Conservation (phyloP, 371 early-diverging fungal species). For the Capillidium heterosporum region DNA sequence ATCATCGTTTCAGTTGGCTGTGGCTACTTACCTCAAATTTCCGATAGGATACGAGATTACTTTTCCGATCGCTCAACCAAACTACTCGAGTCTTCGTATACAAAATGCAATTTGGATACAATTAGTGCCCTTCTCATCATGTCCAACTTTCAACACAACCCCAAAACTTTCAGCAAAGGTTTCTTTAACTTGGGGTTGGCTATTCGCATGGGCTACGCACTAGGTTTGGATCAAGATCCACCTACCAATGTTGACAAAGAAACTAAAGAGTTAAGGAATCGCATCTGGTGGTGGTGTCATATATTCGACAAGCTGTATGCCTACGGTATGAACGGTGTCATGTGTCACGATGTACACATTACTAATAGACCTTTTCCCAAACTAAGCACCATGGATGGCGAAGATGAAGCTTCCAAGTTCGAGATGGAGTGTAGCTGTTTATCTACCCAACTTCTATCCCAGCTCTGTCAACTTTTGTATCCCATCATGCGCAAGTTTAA, state of each 20-base stretch:
- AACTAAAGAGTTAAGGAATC: background rate
- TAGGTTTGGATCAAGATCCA: background rate
- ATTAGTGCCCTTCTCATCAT: background rate
- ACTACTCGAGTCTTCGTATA: background rate
- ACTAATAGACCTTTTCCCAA: too few relatives aligned
- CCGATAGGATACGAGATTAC: background rate
- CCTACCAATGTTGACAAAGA: background rate
- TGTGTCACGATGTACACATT: background rate
- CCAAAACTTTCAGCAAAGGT: background rate
- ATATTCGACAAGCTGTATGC: slow-evolving; percentile 2
- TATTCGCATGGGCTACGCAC: background rate
- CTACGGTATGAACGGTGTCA: background rate
- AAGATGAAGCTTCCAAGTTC: background rate
- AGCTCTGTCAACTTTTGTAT: background rate
- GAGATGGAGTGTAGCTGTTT: background rate
- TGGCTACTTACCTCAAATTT: background rate
- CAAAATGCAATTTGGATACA: background rate
- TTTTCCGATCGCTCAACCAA: background rate
- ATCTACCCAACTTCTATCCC: background rate
- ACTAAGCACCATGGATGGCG: too few relatives aligned
- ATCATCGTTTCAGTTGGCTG: background rate
- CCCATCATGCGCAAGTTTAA: background rate
- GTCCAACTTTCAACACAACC: slow-evolving; percentile 2
- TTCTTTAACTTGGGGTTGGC: background rate
- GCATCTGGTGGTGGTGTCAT: background rate